A percentile compares a stretch with the other conserved stretches of the same genome.
Evolutionary conservation across 345 rosid genomes (phyloP).

Genomic region (Fremontodendron californicum): DNA sequence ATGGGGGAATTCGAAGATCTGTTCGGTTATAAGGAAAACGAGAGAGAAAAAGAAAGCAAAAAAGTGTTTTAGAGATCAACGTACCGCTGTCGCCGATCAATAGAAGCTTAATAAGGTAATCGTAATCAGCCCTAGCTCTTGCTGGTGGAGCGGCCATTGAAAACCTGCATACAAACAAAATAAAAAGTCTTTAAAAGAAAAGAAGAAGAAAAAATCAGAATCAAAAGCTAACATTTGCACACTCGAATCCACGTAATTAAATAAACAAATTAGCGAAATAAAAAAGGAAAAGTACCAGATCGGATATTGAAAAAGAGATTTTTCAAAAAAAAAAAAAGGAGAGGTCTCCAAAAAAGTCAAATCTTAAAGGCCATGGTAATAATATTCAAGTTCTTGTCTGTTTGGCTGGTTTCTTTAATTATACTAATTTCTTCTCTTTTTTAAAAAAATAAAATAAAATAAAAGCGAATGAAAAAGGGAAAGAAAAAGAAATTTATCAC

Average conservation of each 20-base stretch:
- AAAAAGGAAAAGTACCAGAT: conserved; percentile 7
- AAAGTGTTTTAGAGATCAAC: neutral
- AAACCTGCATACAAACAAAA: neutral
- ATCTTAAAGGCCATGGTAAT: neutral
- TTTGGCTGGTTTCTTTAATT: conserved; percentile 7
- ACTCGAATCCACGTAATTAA: neutral
- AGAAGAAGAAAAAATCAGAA: neutral
- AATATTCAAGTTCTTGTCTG: neutral
- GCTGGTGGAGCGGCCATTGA: conserved; percentile 74
- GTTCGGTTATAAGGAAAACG: neutral
- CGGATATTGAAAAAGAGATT: neutral
- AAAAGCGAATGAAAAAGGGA: neutral
- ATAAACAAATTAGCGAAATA: neutral
- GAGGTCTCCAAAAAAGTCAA: neutral
- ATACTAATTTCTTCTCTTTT: neutral
- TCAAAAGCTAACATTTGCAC: neutral
- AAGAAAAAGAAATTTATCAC: neutral
- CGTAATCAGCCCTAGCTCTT: conserved; percentile 80
- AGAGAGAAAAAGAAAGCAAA: neutral
- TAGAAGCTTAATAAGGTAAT: conserved; percentile 65
- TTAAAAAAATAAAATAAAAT: neutral
- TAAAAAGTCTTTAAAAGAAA: neutral
- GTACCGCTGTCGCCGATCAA: conserved; percentile 49
- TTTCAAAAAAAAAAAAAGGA: neutral
- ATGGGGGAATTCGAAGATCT: neutral